Base-by-base conservation (phyloP, 2,329 filamentous ascomycete genomes). In the Coniochaeta sp. region DNA sequence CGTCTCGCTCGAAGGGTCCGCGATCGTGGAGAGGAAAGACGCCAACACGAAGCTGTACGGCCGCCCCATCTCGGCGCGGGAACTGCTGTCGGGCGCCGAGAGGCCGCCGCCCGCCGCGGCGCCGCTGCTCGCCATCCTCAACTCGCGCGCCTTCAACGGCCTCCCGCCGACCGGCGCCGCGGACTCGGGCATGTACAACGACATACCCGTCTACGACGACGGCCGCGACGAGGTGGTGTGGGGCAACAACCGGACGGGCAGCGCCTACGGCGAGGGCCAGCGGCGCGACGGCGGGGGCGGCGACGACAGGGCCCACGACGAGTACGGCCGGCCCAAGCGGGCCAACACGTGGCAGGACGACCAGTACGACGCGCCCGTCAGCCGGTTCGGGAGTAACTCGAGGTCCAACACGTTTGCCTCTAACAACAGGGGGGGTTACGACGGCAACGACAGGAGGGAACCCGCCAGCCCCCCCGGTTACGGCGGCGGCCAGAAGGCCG, bases 1-100 rank as follows among this genome's bases (percentile, higher is more conserved):
- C 71, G 93, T 99, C 56, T 96, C 90, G 67, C 79, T 99, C 66
- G 95, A 99, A 74, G 95, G 95, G 24, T 93, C 89, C 63, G 92
- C 90, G 59, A 88, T 99, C 65, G 90, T 98, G 64, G 95, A 99
- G 78, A 86, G 95, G 64, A 89, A 92, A 76, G 95, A 99, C 75
- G 95, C 95, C 67, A 99, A 99, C 72, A 90, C 96, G 77, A 96
- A 96, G 77, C 83, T 99, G 63, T 99, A 99, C 74, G 90, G 91
- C 63, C 85, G 88, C 61, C 86, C 89, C 63, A 84, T 90, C 73
- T 92, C 90, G 9, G 95, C 95, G 16, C 79, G 82, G 64, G 89
- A 96, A 72, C 84, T 99, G 52, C 84, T 99, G 40, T 85, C 84
- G 60, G 95, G 95, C 36, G 81, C 83, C 36, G 84, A 98, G 43